Evolutionary conservation across 805 yeast genomes (phyloP).

Genomic region (Monosporozyma servazzii): DNA sequence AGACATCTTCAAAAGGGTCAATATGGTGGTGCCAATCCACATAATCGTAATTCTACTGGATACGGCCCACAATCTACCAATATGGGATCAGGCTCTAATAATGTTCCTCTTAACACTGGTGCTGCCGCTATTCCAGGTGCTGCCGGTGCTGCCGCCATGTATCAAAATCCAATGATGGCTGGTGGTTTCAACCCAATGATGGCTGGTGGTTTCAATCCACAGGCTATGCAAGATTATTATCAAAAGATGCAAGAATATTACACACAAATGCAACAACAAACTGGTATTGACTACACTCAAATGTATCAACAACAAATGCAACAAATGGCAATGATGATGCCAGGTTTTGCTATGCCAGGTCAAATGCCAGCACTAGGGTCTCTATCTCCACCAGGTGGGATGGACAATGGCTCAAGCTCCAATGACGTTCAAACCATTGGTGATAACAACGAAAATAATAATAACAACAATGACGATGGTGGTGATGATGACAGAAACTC

Average conservation of each 20-base stretch:
- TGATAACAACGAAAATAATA: constrained; percentile 15
- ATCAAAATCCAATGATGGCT: constrained; percentile 27
- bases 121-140: constrained; percentile 4
- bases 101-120: constrained; percentile 4
- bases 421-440: constrained; percentile 27
- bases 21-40: constrained; percentile 5
- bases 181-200: constrained; percentile 19
- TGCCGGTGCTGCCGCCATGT: constrained; percentile 17
- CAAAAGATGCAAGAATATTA: constrained; percentile 50
- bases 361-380: constrained; percentile 10
- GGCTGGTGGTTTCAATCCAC: constrained; percentile 32
- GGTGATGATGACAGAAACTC: constrained; percentile 3
- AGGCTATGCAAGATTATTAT: constrained; percentile 57
- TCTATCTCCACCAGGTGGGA: constrained; percentile 7
- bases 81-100: constrained; percentile 7
- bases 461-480: constrained; percentile 2
- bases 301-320: constrained; percentile 32
- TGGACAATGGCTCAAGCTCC: constrained; percentile 13
- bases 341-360: constrained; percentile 19
- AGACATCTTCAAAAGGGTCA: constrained; percentile 51
- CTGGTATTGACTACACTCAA: constrained; percentile 29
- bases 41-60: constrained; percentile 20
- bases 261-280: constrained; percentile 29
- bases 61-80: constrained; percentile 12
- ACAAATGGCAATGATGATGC: constrained; percentile 25